Percentiles rank a stretch among this genome's conserved stretches.
Conservation (phyloP, 2,329 filamentous ascomycete species). For the Reticulascus tulasneorum region DNA sequence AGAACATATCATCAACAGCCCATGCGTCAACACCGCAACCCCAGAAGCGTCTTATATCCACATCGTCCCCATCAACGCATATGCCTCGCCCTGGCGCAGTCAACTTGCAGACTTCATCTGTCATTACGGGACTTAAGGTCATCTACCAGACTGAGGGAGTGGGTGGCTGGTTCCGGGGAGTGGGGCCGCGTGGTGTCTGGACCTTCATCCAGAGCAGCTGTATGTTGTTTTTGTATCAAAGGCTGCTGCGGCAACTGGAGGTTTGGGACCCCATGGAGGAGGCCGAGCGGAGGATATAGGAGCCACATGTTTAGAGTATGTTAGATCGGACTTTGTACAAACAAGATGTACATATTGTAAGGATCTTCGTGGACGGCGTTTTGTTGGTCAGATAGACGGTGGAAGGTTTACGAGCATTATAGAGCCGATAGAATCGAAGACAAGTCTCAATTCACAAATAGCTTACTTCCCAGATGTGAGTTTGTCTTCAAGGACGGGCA, state of each 20-base stretch:
- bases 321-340: conserved; percentile 12
- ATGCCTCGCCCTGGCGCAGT: conserved; percentile 74
- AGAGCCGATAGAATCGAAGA: conserved; percentile 16
- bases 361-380: conserved; percentile 13
- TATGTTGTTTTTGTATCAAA: conserved; percentile 95
- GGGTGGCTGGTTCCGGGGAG: conserved; percentile 87
- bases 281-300: conserved; percentile 8
- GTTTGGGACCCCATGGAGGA: conserved; percentile 30
- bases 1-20: conserved; percentile 15
- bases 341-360: conserved; percentile 13
- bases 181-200: conserved; percentile 91
- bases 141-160: conserved; percentile 91
- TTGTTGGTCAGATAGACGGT: conserved; percentile 12
- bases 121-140: conserved; percentile 75
- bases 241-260: conserved; percentile 74
- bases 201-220: conserved; percentile 95
- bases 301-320: conserved; percentile 1
- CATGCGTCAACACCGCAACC: conserved; percentile 29
- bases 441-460: conserved; percentile 13
- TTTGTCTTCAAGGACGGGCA: no score
- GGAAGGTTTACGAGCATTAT: conserved; percentile 12
- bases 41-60: conserved; percentile 76
- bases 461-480: no score
- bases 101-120: conserved; percentile 82
- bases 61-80: conserved; percentile 82